Base-by-base conservation (phyloP, 352 stramenopile species). In the Globisporangium acanthophoron region DNA sequence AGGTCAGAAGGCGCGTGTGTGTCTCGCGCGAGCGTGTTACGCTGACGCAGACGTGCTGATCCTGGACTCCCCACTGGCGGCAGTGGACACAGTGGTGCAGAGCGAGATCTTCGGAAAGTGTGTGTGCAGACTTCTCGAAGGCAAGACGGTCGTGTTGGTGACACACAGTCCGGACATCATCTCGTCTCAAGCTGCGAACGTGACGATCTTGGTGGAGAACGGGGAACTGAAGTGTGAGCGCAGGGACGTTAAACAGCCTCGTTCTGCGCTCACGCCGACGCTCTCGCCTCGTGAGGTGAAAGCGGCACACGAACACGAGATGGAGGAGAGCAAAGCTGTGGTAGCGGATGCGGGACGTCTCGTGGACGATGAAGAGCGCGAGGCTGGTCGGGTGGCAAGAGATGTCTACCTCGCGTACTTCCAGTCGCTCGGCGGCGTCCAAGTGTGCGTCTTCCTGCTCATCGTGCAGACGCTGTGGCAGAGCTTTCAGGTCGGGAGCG, bases 31-130 rank as follows among this genome's bases (percentile, higher is more conserved):
- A 43, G 76, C 84, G 35, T 88, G 80, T 46, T 94, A 94, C 51
- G 67, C 67, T n/a, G 72, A 91, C 15, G 67, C 76, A 0, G 71
- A 70, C n/a, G 33, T 88, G 15, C 91, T 87, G 65, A 61, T 99
- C 8, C 67, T 99, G 20, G 96, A 99, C 62, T 94, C 98, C 40
- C 80, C 90, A n/a, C 67, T 98, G 3, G 80, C 79, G 31, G 95
- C 95, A 6, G 95, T 99, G 1, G 96, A 99, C 63, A 85, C 88
- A 21, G 81, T 98, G 64, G 96, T 98, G 39, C 92, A 90, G 39
- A 85, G 84, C 46, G 85, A 97, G 70, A 76, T 98, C 40, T 98
- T 98, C 61, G 33, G 69, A 9, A 78, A 80, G 65, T 85, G 75
- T 35, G 35, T 85, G 20, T 73, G 67, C 21, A 60, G 64, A n/a